These are phyloP conservation scores for Fusarium redolens DNA, from an alignment of 2,329 filamentous ascomycete species.

Conservation along the genomic window DNA sequence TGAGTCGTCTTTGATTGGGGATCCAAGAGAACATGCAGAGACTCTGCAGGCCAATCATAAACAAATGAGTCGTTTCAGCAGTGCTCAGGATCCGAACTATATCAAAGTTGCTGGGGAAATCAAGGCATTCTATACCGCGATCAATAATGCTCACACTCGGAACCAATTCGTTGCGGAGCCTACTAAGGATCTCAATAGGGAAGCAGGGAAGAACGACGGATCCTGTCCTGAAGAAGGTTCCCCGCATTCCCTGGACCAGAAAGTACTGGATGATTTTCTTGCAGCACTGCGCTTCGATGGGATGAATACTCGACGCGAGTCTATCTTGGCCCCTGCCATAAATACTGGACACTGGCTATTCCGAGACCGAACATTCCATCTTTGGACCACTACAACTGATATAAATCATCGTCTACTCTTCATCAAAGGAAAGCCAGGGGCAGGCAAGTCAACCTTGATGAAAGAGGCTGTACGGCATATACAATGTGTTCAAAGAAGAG, in stretches of 20 bases:
- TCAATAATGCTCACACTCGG: not conserved
- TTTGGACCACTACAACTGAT: not conserved
- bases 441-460: slow-evolving; percentile 21
- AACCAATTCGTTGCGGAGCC: no score
- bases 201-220: no score
- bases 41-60: slow-evolving; percentile 29
- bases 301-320: not conserved
- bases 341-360: slow-evolving; percentile 14
- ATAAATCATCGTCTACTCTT: not conserved
- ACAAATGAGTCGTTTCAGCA: slow-evolving; percentile 11
- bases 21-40: slow-evolving; percentile 21
- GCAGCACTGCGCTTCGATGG: slow-evolving; percentile 6
- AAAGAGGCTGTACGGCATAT: slow-evolving; percentile 14
- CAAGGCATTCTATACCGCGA: not conserved
- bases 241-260: not conserved
- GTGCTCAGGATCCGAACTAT: slow-evolving; percentile 12
- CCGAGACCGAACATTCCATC: not conserved
- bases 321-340: not conserved
- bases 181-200: no score
- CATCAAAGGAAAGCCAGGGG: slow-evolving; percentile 19
- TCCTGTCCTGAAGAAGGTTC: rapidly evolving
- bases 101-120: slow-evolving; percentile 25
- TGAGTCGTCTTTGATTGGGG: slow-evolving; percentile 16
- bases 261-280: not conserved
- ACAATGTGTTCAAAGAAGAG: not conserved